phyloP scores from a whole-genome alignment of 73 alveolate species.

The Uronychia binucleata region DNA sequence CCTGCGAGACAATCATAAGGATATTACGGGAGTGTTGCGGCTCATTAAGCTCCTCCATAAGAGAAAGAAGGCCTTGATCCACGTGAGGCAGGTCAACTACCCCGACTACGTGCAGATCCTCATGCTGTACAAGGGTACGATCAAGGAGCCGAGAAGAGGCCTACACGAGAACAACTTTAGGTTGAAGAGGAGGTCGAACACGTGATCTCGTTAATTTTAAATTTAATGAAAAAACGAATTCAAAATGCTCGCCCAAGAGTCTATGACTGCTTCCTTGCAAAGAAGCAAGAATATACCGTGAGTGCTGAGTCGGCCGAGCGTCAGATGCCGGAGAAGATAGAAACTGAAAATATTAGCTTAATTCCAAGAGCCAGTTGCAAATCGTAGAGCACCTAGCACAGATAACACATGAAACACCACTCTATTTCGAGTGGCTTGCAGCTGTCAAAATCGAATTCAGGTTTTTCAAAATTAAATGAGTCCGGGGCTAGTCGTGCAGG shows the following conservation, averaged over 20 bases:
- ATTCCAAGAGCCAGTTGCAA: no score
- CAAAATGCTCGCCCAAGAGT: background rate
- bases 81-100: constrained; percentile 43
- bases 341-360: no score
- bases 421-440: no score
- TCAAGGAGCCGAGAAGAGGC: constrained; percentile 41
- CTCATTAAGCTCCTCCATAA: constrained; percentile 23
- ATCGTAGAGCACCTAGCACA: no score
- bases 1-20: constrained; percentile 54
- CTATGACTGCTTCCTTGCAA: background rate
- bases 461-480: no score
- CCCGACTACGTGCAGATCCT: constrained; percentile 46
- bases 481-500: no score
- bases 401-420: no score
- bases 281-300: no score
- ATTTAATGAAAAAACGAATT: background rate
- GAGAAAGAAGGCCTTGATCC: constrained; percentile 43
- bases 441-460: no score
- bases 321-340: no score
- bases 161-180: background rate
- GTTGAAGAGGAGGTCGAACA: background rate
- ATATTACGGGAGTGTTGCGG: constrained; percentile 35
- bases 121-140: constrained; percentile 39
- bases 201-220: background rate
- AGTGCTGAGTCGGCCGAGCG: no score